Evolutionary conservation across 2,329 filamentous ascomycete genomes (phyloP), one percentile per base, ranked within the genome.

Genomic region (Aspergillus brasiliensis): DNA sequence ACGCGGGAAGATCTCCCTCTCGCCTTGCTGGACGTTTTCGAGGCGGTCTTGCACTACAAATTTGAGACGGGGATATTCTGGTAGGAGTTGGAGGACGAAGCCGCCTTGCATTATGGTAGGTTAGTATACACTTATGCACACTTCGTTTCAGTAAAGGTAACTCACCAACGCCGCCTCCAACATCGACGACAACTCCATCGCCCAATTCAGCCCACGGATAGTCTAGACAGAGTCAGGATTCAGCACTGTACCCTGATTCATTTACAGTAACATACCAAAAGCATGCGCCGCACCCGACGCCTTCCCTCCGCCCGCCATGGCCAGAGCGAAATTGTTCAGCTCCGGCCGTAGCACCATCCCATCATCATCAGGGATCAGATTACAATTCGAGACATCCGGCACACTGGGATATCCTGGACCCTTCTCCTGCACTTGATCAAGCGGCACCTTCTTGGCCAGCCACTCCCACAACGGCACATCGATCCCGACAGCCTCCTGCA

Each of bases 111-210:
- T n/a, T n/a, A n/a, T n/a, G n/a, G n/a, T n/a, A n/a, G n/a, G n/a
- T n/a, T n/a, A n/a, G n/a, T n/a, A n/a, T n/a, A n/a, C n/a, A n/a
- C n/a, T n/a, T n/a, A n/a, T n/a, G n/a, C n/a, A n/a, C n/a, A n/a
- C n/a, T n/a, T n/a, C n/a, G n/a, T n/a, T n/a, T n/a, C n/a, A n/a
- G n/a, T n/a, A n/a, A n/a, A n/a, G n/a, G n/a, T n/a, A n/a, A n/a
- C n/a, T n/a, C n/a, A 49, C 60, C 54, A 10, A 62, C 57, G 25
- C 60, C 60, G 25, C 60, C 60, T 13, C 60, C 60, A 5, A 62
- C 57, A 46, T 60, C 60, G 10, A 60, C 54, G 21, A 62, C 34
- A n/a, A n/a, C 21, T 0, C 44, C 49, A 2, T 47, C 21, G 4
- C 57, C 57, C 5, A 62, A 37, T 1, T 31, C 42, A 2, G 13